These are phyloP conservation scores for Monilinia fructigena DNA, from an alignment of 2,329 filamentous ascomycete genomes.

Conservation along the genomic window DNA sequence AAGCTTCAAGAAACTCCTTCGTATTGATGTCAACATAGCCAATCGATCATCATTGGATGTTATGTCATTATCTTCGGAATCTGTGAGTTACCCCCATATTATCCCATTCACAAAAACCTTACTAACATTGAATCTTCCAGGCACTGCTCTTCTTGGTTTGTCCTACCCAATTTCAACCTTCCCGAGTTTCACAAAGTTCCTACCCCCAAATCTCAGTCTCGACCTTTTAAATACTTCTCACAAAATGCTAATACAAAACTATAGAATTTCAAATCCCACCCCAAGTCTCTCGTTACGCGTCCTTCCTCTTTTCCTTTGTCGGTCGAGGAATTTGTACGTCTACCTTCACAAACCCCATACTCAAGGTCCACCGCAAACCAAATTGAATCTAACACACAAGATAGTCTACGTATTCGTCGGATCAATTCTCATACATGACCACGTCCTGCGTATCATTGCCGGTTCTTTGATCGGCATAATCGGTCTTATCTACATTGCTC, in stretches of 20 bases:
- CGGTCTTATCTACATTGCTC: conserved; percentile 71
- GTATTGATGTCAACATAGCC: conserved; percentile 46
- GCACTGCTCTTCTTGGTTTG: conserved; percentile 63
- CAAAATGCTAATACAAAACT: background rate
- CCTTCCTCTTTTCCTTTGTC: conserved; percentile 96
- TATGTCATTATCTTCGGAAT: conserved; percentile 93
- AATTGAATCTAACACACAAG: conserved; percentile 28
- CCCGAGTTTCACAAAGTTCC: conserved; percentile 16
- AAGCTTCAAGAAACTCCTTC: background rate
- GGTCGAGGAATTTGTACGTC: conserved; percentile 89
- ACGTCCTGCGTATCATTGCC: conserved; percentile 68
- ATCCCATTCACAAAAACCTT: conserved; percentile 13
- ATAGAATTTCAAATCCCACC: conserved; percentile 90
- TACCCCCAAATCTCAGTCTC: background rate
- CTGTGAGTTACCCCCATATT: conserved; percentile 51
- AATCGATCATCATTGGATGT: conserved; percentile 72
- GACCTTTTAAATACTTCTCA: background rate
- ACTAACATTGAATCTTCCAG: conserved; percentile 44
- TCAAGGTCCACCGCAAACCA: conserved; percentile 13
- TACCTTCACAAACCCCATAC: background rate
- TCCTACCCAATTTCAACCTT: conserved; percentile 26
- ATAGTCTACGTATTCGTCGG: conserved; percentile 96
- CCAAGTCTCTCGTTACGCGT: conserved; percentile 88
- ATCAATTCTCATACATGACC: conserved; percentile 71
- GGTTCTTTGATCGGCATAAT: conserved; percentile 75